Percentiles rank a stretch among this genome's conserved stretches.
phyloP scores from a whole-genome alignment of 768 basidiomycete species.

The Sistotremastrum niveocremeum region DNA sequence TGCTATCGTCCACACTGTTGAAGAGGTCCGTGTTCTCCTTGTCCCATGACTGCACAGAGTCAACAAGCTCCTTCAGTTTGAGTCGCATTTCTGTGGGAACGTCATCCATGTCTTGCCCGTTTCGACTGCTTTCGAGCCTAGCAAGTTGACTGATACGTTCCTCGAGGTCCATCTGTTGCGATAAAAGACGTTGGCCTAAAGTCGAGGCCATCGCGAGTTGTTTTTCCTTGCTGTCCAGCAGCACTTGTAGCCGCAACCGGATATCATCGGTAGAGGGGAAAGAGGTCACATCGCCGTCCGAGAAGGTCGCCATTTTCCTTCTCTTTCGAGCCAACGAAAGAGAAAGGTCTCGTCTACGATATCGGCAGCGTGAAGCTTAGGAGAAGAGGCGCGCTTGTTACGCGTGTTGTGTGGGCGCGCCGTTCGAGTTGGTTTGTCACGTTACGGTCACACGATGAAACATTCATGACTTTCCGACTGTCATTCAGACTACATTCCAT shows the following conservation, averaged over 20 bases:
- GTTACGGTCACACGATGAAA: not conserved
- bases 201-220: constrained; percentile 86
- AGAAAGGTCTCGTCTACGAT: too few relatives aligned
- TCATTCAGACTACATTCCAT: too few relatives aligned
- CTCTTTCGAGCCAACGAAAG: too few relatives aligned
- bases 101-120: constrained; percentile 44
- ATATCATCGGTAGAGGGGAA: constrained; percentile 7
- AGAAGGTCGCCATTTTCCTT: too few relatives aligned
- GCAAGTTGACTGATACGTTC: constrained; percentile 66
- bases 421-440: not conserved
- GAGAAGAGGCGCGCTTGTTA: not conserved
- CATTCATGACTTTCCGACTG: too few relatives aligned
- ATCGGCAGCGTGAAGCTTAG: too few relatives aligned
- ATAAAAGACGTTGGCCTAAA: constrained; percentile 86
- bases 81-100: constrained; percentile 56
- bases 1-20: constrained; percentile 11
- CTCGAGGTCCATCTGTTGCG: constrained; percentile 89
- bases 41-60: constrained; percentile 68
- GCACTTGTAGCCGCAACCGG: constrained; percentile 29
- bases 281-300: too few relatives aligned
- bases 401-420: not conserved
- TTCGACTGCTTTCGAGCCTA: constrained; percentile 9
- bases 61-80: constrained; percentile 63
- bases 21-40: constrained; percentile 65
- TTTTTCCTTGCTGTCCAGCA: constrained; percentile 83